These are phyloP conservation scores for Scedosporium aurantiacum DNA, from an alignment of 2,329 filamentous ascomycete genomes.

Conservation along the genomic window DNA sequence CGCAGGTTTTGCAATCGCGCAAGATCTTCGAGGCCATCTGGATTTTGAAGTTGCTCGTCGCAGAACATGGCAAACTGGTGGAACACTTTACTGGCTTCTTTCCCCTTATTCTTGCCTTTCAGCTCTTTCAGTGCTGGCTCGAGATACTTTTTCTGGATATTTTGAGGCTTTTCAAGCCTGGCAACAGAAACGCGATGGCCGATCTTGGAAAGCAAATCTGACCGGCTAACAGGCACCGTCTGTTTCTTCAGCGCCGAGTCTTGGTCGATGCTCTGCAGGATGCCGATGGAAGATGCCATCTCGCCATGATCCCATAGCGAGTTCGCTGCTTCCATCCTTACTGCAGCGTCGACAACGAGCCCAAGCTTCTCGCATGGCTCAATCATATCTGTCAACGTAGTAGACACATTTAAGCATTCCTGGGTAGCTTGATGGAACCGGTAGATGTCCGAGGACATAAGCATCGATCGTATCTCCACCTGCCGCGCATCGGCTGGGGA, in stretches of 20 bases:
- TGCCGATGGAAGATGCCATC: conserved; percentile 75
- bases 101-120: conserved; percentile 52
- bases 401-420: conserved; percentile 77
- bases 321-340: conserved; percentile 73
- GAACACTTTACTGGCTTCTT: conserved; percentile 76
- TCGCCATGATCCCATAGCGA: conserved; percentile 94
- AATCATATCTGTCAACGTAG: conserved; percentile 71
- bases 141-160: conserved; percentile 79
- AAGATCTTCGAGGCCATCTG: conserved; percentile 75
- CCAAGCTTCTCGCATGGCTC: conserved; percentile 57
- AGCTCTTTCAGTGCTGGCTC: conserved; percentile 75
- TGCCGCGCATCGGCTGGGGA: conserved; percentile 53
- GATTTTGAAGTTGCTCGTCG: conserved; percentile 82
- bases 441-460: conserved; percentile 64
- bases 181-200: conserved; percentile 85
- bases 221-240: conserved; percentile 58
- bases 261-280: conserved; percentile 63
- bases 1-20: conserved; percentile 68
- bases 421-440: conserved; percentile 73
- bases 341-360: conserved; percentile 63
- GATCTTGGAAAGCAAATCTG: conserved; percentile 76
- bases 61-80: conserved; percentile 95
- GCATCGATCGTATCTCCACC: conserved; percentile 65
- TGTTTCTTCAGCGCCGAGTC: conserved; percentile 54
- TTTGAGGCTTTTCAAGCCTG: conserved; percentile 78